These are phyloP conservation scores for Hanseniaspora singularis DNA, from an alignment of 805 yeast species.

Conservation along the genomic window DNA sequence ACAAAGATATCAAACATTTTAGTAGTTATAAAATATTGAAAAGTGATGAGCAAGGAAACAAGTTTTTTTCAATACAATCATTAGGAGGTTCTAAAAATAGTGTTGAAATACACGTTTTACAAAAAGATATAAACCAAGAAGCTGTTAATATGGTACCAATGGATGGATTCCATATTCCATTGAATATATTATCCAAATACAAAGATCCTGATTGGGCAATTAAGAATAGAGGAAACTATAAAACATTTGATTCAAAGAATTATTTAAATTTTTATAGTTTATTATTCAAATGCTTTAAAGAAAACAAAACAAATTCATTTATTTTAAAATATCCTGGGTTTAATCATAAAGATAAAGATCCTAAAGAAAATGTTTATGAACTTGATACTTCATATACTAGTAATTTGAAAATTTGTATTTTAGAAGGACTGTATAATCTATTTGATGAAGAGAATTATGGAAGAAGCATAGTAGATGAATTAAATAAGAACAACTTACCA, in stretches of 20 bases:
- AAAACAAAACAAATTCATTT: too few relatives aligned
- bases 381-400: constrained; percentile 28
- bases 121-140: not conserved
- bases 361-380: constrained; percentile 41
- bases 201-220: constrained; percentile 47
- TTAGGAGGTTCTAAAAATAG: constrained; percentile 16
- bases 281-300: not conserved
- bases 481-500: constrained; percentile 24
- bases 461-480: constrained; percentile 26
- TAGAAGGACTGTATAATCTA: constrained; percentile 69
- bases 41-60: not conserved
- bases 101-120: not conserved
- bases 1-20: constrained; percentile 20
- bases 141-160: constrained; percentile 39
- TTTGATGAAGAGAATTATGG: constrained; percentile 45
- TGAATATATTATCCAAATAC: constrained; percentile 37
- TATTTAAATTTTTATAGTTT: constrained; percentile 22
- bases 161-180: constrained; percentile 69
- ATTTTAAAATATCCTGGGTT: constrained; percentile 47
- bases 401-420: constrained; percentile 42
- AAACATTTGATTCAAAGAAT: constrained; percentile 59
- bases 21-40: constrained; percentile 16
- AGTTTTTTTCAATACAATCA: not conserved
- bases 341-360: constrained; percentile 65
- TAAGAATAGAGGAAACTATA: constrained; percentile 69